Evolutionary conservation across 768 basidiomycete species (phyloP).

Genomic region (Suillus brevipes): DNA sequence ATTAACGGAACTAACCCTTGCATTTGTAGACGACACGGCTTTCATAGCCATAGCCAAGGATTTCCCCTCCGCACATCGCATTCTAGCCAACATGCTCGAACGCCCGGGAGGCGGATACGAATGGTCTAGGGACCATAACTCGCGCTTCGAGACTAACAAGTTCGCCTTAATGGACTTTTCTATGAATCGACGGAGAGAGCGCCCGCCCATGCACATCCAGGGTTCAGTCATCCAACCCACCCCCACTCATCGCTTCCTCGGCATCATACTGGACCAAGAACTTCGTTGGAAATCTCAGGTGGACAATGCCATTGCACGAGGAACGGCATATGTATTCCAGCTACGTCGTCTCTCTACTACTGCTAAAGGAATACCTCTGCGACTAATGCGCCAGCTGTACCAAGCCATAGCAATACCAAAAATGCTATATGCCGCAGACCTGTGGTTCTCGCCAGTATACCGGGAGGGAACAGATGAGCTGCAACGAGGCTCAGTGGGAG

Average conservation of each 20-base stretch:
- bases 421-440: conserved; percentile 26
- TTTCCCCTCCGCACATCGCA: not conserved
- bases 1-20: no score
- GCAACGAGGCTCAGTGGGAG: not conserved
- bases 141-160: conserved; percentile 17
- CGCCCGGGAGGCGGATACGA: conserved; percentile 11
- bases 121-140: conserved; percentile 20
- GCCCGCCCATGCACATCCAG: not conserved
- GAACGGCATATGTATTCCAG: not conserved
- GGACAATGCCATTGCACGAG: conserved; percentile 1
- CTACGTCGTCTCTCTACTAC: conserved; percentile 10
- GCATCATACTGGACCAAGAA: conserved; percentile 25
- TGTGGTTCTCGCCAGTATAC: conserved; percentile 23
- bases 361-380: conserved; percentile 15
- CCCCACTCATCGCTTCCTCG: conserved; percentile 24
- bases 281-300: conserved; percentile 16
- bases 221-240: not conserved
- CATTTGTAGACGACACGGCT: no score
- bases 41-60: no score
- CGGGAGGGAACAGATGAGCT: fast-evolving
- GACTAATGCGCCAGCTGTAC: conserved; percentile 24
- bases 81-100: conserved; percentile 26
- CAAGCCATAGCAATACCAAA: conserved; percentile 24
- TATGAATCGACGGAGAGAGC: not conserved
- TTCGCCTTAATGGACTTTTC: conserved; percentile 12